Percentiles rank a stretch among this genome's conserved stretches.
Evolutionary conservation across 306 rosid species (phyloP).

Genomic region (Cicer cuneatum): DNA sequence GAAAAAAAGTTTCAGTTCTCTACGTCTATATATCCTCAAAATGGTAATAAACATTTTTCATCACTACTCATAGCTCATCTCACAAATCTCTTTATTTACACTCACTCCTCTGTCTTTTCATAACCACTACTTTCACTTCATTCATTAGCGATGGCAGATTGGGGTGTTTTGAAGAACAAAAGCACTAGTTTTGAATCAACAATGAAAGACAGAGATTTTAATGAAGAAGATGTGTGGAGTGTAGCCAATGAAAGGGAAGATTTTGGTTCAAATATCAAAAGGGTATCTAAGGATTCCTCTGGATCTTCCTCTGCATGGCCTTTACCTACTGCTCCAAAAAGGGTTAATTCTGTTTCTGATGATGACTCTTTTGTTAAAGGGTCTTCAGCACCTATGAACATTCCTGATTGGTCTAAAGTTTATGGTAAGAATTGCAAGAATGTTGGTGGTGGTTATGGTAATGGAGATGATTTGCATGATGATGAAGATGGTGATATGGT

Average conservation of each 20-base stretch:
- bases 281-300: slow-evolving; percentile 43
- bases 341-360: slow-evolving; percentile 48
- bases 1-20: slow-evolving; percentile 35
- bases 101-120: slow-evolving; percentile 9
- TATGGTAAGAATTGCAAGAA: slow-evolving; percentile 60
- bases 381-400: slow-evolving; percentile 76
- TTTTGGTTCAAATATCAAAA: slow-evolving; percentile 40
- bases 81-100: neutral
- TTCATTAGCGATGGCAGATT: slow-evolving; percentile 59
- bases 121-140: slow-evolving; percentile 5
- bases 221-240: slow-evolving; percentile 72
- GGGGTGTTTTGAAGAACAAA: slow-evolving; percentile 47
- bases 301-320: slow-evolving; percentile 65
- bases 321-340: slow-evolving; percentile 51
- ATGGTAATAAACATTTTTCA: slow-evolving; percentile 24
- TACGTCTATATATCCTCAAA: slow-evolving; percentile 44
- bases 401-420: slow-evolving; percentile 92
- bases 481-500: slow-evolving; percentile 64
- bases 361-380: slow-evolving; percentile 43
- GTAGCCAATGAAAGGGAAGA: slow-evolving; percentile 45
- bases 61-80: slow-evolving; percentile 31
- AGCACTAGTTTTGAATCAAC: slow-evolving; percentile 47
- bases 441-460: slow-evolving; percentile 3
- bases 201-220: slow-evolving; percentile 57
- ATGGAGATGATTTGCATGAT: slow-evolving; percentile 16